Conservation (phyloP, 2,329 filamentous ascomycete species). For the Orbilia oligospora region DNA sequence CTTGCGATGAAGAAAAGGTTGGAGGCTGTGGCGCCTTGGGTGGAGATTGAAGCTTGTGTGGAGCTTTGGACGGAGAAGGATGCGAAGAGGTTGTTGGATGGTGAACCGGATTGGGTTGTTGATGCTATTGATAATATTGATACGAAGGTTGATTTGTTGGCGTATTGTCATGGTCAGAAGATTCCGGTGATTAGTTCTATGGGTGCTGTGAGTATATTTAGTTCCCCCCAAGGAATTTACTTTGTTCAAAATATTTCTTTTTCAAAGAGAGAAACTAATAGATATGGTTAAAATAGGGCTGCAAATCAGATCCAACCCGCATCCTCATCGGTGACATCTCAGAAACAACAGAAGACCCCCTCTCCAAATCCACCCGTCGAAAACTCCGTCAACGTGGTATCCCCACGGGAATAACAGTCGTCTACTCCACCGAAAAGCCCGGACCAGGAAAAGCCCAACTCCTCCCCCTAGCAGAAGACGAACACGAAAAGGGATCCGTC, state of each 20-base stretch:
- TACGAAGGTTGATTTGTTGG: conserved; percentile 90
- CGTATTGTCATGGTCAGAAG: conserved; percentile 84
- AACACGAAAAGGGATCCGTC: conserved; percentile 87
- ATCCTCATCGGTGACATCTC: conserved; percentile 94
- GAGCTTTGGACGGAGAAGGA: conserved; percentile 82
- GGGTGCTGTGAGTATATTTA: conserved; percentile 74
- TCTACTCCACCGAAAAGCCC: conserved; percentile 91
- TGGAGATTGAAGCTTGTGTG: conserved; percentile 85
- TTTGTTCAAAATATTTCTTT: too few species aligned
- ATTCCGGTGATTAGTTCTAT: conserved; percentile 92
- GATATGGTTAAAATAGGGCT: conserved; percentile 31
- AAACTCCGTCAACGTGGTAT: conserved; percentile 83
- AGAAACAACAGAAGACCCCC: conserved; percentile 85
- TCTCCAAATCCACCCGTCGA: conserved; percentile 86
- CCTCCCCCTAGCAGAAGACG: conserved; percentile 84
- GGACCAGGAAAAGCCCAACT: conserved; percentile 92
- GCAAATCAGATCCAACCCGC: conserved; percentile 75
- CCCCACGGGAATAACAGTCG: conserved; percentile 86
- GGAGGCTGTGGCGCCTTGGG: conserved; percentile 91
- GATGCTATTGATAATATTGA: conserved; percentile 99
- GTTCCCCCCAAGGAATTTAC: too few species aligned
- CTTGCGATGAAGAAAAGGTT: conserved; percentile 83
- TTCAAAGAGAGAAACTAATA: not conserved
- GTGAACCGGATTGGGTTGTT: conserved; percentile 86
- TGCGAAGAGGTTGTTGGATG: conserved; percentile 77